A percentile compares a stretch with the other conserved stretches of the same genome.
phyloP scores from a whole-genome alignment of 2,329 filamentous ascomycete genomes.

The Cyphellophora europaea region DNA sequence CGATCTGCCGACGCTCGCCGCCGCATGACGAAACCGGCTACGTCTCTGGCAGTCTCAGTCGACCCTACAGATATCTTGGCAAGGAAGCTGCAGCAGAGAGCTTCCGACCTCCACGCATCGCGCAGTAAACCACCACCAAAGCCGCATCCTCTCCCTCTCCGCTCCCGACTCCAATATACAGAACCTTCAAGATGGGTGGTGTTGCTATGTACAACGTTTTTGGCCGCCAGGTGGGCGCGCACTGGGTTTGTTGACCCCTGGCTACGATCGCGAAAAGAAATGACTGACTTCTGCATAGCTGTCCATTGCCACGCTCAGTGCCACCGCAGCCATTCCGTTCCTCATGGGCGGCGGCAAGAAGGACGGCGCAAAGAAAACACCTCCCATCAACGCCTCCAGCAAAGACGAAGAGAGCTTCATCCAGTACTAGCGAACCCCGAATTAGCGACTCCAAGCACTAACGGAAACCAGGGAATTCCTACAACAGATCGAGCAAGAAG shows the following conservation, averaged over 20 bases:
- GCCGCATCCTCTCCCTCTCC: background rate
- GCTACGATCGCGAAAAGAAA: conserved; percentile 2
- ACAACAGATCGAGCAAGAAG: conserved; percentile 38
- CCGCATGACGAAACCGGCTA: too few relatives aligned
- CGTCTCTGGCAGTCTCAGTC: too few relatives aligned
- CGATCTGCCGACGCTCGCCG: too few relatives aligned
- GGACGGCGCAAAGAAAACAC: conserved; percentile 36
- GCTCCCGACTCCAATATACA: background rate
- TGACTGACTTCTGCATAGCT: conserved; percentile 36
- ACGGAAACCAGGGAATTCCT: conserved; percentile 36
- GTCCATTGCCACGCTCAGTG: conserved; percentile 48
- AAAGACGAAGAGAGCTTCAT: conserved; percentile 62
- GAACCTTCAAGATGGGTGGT: conserved; percentile 31
- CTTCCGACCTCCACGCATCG: too few relatives aligned
- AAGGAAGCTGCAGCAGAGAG: too few relatives aligned
- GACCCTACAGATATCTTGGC: too few relatives aligned
- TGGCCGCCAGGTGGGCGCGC: conserved; percentile 43
- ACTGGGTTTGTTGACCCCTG: conserved; percentile 30
- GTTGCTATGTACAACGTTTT: conserved; percentile 42
- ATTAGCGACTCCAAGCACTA: too few relatives aligned
- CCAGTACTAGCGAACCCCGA: too few relatives aligned
- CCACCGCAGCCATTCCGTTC: conserved; percentile 37
- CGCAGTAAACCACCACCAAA: too few relatives aligned
- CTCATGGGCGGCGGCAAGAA: conserved; percentile 38
- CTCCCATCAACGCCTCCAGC: conserved; percentile 55